These are phyloP conservation scores for Boletus reticuloceps DNA, from an alignment of 768 basidiomycete genomes.

Conservation along the genomic window DNA sequence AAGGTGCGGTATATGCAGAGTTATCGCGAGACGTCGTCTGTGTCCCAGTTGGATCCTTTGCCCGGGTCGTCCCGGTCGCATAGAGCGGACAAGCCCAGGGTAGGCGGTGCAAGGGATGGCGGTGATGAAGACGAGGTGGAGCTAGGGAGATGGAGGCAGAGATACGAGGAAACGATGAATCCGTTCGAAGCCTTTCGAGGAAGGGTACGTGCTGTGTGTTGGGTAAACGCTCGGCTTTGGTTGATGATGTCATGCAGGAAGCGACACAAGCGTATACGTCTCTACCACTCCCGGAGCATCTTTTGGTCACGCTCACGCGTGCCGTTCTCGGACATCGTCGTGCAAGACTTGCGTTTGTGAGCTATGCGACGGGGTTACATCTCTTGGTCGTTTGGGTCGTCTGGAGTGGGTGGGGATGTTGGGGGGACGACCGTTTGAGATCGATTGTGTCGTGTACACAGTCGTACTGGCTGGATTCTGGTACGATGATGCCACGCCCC, in stretches of 20 bases:
- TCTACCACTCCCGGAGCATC: slow-evolving; percentile 88
- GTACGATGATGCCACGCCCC: too few species aligned
- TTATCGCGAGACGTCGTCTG: slow-evolving; percentile 74
- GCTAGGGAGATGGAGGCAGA: slow-evolving; percentile 82
- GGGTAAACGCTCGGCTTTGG: not conserved
- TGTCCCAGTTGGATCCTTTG: slow-evolving; percentile 68
- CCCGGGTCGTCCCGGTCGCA: slow-evolving; percentile 36
- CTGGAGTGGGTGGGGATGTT: slow-evolving; percentile 58
- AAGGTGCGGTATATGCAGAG: slow-evolving; percentile 99
- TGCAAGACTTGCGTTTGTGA: slow-evolving; percentile 84
- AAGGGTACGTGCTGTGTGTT: slow-evolving; percentile 54
- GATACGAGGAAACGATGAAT: slow-evolving; percentile 97
- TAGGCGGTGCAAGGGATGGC: slow-evolving; percentile 19
- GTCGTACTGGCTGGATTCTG: too few species aligned
- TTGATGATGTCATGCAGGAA: slow-evolving; percentile 54
- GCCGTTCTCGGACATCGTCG: slow-evolving; percentile 86
- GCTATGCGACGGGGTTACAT: slow-evolving; percentile 81
- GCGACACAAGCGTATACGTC: slow-evolving; percentile 90
- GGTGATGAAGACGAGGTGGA: slow-evolving; percentile 50
- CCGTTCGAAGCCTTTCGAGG: slow-evolving; percentile 98
- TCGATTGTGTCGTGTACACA: too few species aligned
- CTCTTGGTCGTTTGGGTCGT: slow-evolving; percentile 76
- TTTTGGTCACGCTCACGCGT: slow-evolving; percentile 80
- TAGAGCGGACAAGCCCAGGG: not conserved
- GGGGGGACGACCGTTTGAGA: slow-evolving; percentile 36